Evolutionary conservation across 176 grass and related monocot species (phyloP).

Genomic region (Chloris gayana): DNA sequence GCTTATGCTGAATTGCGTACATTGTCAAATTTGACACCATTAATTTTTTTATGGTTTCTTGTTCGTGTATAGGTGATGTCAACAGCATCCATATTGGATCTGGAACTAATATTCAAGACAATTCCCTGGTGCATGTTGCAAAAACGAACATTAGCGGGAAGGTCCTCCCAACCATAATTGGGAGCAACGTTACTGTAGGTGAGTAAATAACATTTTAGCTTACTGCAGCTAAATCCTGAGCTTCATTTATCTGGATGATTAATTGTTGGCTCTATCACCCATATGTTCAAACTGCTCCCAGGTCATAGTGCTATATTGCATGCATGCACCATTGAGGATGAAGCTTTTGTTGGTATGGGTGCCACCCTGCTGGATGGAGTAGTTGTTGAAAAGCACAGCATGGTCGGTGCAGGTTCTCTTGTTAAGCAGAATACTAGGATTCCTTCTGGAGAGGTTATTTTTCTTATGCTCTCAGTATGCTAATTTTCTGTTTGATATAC

Average conservation of each 20-base stretch:
- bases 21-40: not conserved
- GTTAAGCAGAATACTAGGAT: slow-evolving; percentile 91
- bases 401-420: slow-evolving; percentile 86
- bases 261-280: not conserved
- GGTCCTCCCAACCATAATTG: slow-evolving; percentile 86
- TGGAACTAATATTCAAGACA: slow-evolving; percentile 98
- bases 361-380: slow-evolving; percentile 87
- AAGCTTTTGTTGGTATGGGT: slow-evolving; percentile 95
- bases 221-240: slow-evolving; percentile 20
- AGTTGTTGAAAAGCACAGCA: slow-evolving; percentile 92
- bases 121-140: slow-evolving; percentile 89
- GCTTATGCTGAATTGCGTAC: not conserved
- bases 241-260: slow-evolving; percentile 21
- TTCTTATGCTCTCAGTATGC: slow-evolving; percentile 25
- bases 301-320: slow-evolving; percentile 92
- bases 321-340: slow-evolving; percentile 88
- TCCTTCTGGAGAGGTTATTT: slow-evolving; percentile 85
- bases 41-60: slow-evolving; percentile 24
- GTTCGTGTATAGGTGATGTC: slow-evolving; percentile 82
- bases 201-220: slow-evolving; percentile 34
- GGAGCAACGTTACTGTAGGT: slow-evolving; percentile 90
- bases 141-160: slow-evolving; percentile 77
- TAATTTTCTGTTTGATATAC: slow-evolving; percentile 18
- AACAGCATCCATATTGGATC: slow-evolving; percentile 89
- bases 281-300: slow-evolving; percentile 38